Percentiles rank a stretch among this genome's conserved stretches.
Conservation (phyloP, 1,284 basidiomycete genomes). For the Phellopilus nigrolimitatus region DNA sequence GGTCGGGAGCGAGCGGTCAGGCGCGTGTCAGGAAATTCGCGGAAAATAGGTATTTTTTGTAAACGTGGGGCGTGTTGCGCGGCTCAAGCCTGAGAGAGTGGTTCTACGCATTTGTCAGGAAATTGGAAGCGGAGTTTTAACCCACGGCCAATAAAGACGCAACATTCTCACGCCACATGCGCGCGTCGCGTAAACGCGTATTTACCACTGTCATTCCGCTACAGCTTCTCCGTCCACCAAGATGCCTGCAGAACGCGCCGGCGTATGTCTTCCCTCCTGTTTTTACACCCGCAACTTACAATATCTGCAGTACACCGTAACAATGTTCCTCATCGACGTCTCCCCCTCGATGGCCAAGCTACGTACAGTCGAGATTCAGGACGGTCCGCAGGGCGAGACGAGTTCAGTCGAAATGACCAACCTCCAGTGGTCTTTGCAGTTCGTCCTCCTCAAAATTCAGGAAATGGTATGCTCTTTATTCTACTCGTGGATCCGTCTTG, state of each 20-base stretch:
- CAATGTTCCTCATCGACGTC: conserved; percentile 84
- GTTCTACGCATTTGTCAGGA: too few relatives aligned
- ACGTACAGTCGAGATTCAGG: conserved; percentile 53
- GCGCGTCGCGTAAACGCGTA: neutral
- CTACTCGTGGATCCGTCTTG: neutral
- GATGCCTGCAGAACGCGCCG: conserved; percentile 75
- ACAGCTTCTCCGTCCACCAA: too few relatives aligned
- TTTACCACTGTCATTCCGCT: conserved; percentile 15
- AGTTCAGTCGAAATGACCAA: conserved; percentile 61
- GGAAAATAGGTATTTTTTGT: neutral
- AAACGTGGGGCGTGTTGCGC: neutral
- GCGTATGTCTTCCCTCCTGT: conserved; percentile 48
- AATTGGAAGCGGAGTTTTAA: too few relatives aligned
- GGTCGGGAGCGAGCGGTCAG: too few relatives aligned
- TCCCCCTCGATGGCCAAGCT: conserved; percentile 79
- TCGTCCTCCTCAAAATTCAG: conserved; percentile 82
- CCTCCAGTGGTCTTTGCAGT: conserved; percentile 79
- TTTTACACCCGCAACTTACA: conserved; percentile 1
- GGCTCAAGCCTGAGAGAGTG: too few relatives aligned
- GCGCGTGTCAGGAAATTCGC: conserved; percentile 1
- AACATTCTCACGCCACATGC: neutral
- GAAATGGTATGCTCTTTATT: conserved; percentile 70
- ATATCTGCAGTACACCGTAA: conserved; percentile 64
- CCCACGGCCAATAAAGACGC: too few relatives aligned
- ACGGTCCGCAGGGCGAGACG: conserved; percentile 45